Percentiles rank a stretch among this genome's conserved stretches.
These are phyloP conservation scores for Salinomyces thailandicus DNA, from an alignment of 2,329 filamentous ascomycete species.

Conservation along the genomic window DNA sequence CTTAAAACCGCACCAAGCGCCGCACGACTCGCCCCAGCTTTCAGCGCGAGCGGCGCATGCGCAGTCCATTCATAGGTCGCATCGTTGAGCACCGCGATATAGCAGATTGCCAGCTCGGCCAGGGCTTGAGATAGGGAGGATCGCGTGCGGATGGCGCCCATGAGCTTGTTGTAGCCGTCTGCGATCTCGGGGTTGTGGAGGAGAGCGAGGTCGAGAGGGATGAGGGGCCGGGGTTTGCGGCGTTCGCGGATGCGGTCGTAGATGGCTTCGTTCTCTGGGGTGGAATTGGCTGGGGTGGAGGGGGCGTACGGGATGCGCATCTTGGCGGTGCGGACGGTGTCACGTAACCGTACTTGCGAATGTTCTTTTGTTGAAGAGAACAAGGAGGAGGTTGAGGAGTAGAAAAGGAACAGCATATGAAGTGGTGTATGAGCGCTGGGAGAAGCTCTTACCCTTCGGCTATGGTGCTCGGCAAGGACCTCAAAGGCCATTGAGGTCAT, in stretches of 20 bases:
- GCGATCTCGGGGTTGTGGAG: conserved; percentile 65
- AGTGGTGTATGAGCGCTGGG: neutral
- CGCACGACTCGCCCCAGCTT: conserved; percentile 18
- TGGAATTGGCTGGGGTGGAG: conserved; percentile 43
- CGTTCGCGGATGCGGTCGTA: conserved; percentile 55
- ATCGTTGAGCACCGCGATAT: conserved; percentile 27
- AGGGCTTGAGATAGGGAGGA: conserved; percentile 22
- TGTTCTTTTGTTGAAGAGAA: neutral
- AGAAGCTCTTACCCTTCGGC: conserved; percentile 1
- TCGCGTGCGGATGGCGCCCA: conserved; percentile 39
- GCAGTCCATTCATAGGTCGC: conserved; percentile 29
- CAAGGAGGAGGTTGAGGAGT: neutral
- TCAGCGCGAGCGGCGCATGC: conserved; percentile 24
- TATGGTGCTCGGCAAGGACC: neutral
- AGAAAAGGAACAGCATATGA: neutral
- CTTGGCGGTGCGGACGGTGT: neutral
- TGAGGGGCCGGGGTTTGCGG: conserved; percentile 58
- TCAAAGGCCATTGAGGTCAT: too few relatives aligned
- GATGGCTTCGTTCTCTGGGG: conserved; percentile 39
- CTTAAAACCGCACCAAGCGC: conserved; percentile 19
- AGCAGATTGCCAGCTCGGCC: conserved; percentile 27
- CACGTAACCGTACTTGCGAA: neutral
- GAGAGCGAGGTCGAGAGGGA: conserved; percentile 64
- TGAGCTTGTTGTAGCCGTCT: conserved; percentile 63
- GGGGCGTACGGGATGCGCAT: conserved; percentile 61